Evolutionary conservation across 768 basidiomycete species (phyloP), one percentile per base, ranked within the genome.

Genomic region (Butyriboletus loyo): DNA sequence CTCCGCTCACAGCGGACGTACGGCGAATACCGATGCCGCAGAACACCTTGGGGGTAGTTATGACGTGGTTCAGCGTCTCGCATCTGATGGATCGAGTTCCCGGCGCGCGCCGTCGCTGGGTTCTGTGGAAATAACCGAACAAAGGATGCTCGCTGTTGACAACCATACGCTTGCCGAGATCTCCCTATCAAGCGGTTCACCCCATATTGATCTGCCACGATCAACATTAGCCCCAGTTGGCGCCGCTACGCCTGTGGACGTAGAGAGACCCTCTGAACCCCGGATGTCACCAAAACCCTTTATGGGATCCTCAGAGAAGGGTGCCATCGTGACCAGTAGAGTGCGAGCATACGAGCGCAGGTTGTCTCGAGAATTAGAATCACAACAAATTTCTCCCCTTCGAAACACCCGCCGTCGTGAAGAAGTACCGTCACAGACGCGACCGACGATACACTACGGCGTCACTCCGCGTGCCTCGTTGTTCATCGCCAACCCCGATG

Each of bases 401-500:
- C 69, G 64, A 46, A 79, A 75, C 59, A 77, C 73, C 19, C 76
- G 67, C 61, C 70, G 69, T 46, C 68, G 57, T 46, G 78, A 79
- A 60, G 77, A 75, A 61, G 66, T 68, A 52, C 62, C 72, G 43
- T 72, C 66, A 54, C 75, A 70, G 62, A 69, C 72, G 46, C 68
- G 72, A 46, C 58, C 69, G 46, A 67, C 66, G 38, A 73, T 83
- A 34, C 75, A 79, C 25, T 91, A 90, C 65, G 87, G 87, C 13
- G 75, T 90, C 31, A 83, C 77, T 32, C 81, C 82, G 22, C 77
- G 79, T 54, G 70, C 80, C 19, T 81, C 81, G 55, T 73, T 92
- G 28, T 91, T 81, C 58, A 76, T 92, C 46, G 86, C 86, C 22
- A 91, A 92, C 68, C 88, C 89, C 34, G 64, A 65, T 53, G 47